Percentiles rank a stretch among this genome's conserved stretches.
These are phyloP conservation scores for Leccinum griseonigrum DNA, from an alignment of 1,284 basidiomycete genomes.

Conservation along the genomic window DNA sequence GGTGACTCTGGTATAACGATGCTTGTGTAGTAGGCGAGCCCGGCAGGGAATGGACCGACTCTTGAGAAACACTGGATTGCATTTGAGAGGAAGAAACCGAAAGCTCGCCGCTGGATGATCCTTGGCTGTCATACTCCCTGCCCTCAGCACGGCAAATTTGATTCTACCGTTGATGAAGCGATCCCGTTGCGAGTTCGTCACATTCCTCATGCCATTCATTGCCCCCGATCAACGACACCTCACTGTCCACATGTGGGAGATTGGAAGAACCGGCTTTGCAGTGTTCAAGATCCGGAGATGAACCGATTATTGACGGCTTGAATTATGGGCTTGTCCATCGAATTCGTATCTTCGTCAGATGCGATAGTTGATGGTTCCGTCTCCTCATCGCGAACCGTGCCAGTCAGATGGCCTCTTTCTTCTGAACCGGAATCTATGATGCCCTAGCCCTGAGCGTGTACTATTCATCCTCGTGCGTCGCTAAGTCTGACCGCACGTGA, in stretches of 20 bases:
- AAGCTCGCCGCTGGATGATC: too few species aligned
- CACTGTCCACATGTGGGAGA: constrained; percentile 46
- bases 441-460: constrained; percentile 15
- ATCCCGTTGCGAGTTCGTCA: constrained; percentile 48
- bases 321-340: not conserved
- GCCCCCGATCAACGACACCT: constrained; percentile 44
- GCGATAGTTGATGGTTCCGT: constrained; percentile 12
- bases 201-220: constrained; percentile 41
- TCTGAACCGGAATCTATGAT: constrained; percentile 6
- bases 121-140: not conserved
- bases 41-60: too few species aligned
- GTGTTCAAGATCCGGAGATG: constrained; percentile 34
- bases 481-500: constrained; percentile 16
- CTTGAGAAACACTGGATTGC: too few species aligned
- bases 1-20: too few species aligned
- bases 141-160: constrained; percentile 12
- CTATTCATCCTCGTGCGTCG: constrained; percentile 13
- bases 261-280: constrained; percentile 18
- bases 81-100: too few species aligned
- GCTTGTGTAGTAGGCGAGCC: too few species aligned
- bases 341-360: constrained; percentile 16
- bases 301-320: constrained; percentile 31
- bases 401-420: not conserved
- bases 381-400: constrained; percentile 1
- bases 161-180: constrained; percentile 42